Conservation (phyloP, 495 filamentous ascomycete species). For the Penicillium goetzii region DNA sequence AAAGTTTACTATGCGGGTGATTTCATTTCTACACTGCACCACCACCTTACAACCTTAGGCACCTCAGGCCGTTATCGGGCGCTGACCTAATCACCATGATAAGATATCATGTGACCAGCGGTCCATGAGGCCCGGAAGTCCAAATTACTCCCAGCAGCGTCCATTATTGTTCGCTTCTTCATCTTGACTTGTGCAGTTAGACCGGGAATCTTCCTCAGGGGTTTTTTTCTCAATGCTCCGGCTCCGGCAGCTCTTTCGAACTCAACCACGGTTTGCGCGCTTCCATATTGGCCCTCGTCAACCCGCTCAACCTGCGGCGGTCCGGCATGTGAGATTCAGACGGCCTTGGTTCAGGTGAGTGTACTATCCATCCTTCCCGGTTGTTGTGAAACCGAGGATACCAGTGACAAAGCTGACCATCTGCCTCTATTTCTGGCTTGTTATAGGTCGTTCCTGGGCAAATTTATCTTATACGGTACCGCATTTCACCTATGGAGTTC, state of each 20-base stretch:
- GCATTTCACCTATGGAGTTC: conserved; percentile 47
- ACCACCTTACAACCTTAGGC: neutral
- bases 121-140: neutral
- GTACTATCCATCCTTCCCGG: neutral
- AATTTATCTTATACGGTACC: conserved; percentile 37
- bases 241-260: conserved; percentile 39
- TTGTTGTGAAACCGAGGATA: neutral
- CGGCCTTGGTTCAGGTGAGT: conserved; percentile 47
- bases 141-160: neutral
- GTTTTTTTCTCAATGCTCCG: conserved; percentile 43
- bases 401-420: conserved; percentile 1
- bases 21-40: no score
- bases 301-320: conserved; percentile 22
- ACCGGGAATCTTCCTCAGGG: conserved; percentile 23
- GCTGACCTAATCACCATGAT: neutral
- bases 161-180: neutral
- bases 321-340: conserved; percentile 45
- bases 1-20: no score
- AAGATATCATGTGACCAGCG: conserved; percentile 2
- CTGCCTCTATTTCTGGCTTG: neutral
- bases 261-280: conserved; percentile 28
- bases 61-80: neutral
- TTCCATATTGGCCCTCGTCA: conserved; percentile 30
- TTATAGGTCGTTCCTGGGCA: conserved; percentile 38
- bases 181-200: neutral